phyloP scores from a whole-genome alignment of 495 filamentous ascomycete genomes.

The Podospora pseudoanserina region DNA sequence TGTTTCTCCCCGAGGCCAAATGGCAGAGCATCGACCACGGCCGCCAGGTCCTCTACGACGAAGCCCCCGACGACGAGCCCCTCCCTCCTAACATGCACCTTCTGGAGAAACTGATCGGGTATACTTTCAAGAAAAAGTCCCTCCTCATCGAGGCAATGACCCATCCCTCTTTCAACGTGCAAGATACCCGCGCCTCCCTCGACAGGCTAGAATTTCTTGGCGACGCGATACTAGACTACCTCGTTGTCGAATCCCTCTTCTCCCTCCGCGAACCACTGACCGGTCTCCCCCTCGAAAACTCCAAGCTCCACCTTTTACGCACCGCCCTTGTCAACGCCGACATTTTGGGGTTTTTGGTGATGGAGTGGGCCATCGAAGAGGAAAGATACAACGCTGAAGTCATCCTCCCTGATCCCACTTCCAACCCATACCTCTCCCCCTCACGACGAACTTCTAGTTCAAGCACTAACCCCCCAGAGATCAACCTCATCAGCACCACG shows the following conservation, averaged over 20 bases:
- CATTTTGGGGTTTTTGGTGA: conserved; percentile 80
- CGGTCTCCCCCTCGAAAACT: conserved; percentile 49
- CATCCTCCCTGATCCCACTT: neutral
- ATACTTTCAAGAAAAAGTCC: conserved; percentile 65
- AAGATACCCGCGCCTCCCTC: conserved; percentile 57
- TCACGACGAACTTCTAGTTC: conserved; percentile 8
- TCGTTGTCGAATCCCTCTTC: conserved; percentile 56
- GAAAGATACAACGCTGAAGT: conserved; percentile 28
- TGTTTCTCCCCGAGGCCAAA: conserved; percentile 61
- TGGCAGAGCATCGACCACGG: conserved; percentile 47
- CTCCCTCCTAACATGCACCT: conserved; percentile 30
- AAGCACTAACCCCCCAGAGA: neutral
- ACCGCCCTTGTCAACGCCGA: conserved; percentile 78
- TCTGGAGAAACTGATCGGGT: conserved; percentile 60
- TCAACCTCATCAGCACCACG: conserved; percentile 16
- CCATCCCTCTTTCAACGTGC: conserved; percentile 62
- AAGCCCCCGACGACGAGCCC: conserved; percentile 27
- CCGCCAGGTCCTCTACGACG: conserved; percentile 32
- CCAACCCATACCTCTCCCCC: neutral
- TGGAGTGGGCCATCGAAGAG: conserved; percentile 48
- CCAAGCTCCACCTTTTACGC: conserved; percentile 69
- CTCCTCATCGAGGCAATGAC: conserved; percentile 84
- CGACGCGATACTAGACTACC: conserved; percentile 78
- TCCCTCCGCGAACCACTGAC: conserved; percentile 12
- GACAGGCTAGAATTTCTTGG: conserved; percentile 90